phyloP scores from a whole-genome alignment of 805 yeast genomes.

The Priceomyces medius region DNA sequence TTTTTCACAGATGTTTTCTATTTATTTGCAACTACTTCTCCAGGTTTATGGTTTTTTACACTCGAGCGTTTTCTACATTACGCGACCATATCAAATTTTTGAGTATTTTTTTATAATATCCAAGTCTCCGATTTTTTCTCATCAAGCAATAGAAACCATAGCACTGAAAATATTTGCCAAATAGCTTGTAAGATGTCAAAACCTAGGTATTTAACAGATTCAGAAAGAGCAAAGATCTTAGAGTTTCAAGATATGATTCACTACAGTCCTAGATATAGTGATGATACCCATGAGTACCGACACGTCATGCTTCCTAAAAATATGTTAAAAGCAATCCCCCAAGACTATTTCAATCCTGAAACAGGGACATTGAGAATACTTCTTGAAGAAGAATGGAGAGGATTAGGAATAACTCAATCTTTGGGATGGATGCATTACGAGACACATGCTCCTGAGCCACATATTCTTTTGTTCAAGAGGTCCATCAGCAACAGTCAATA shows the following conservation, averaged over 20 bases:
- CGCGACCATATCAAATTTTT: neutral
- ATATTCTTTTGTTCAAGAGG: constrained; percentile 78
- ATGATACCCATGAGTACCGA: constrained; percentile 88
- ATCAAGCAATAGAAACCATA: neutral
- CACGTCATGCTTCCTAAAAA: constrained; percentile 97
- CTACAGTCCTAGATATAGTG: constrained; percentile 90
- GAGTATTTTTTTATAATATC: neutral
- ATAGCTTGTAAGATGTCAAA: constrained; percentile 31
- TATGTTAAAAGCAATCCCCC: constrained; percentile 90
- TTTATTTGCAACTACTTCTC: neutral
- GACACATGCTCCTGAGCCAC: constrained; percentile 98
- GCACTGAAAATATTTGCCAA: neutral
- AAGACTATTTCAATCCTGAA: constrained; percentile 89
- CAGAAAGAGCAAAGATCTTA: constrained; percentile 80
- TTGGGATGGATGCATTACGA: constrained; percentile 98
- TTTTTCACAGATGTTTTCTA: neutral
- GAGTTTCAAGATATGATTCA: constrained; percentile 94
- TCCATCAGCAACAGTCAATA: constrained; percentile 54
- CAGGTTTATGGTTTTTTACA: neutral
- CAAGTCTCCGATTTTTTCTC: neutral
- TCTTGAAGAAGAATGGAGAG: constrained; percentile 97
- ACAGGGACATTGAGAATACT: constrained; percentile 91
- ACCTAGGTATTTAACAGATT: constrained; percentile 73
- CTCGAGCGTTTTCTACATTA: neutral
- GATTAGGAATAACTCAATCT: constrained; percentile 94